These are phyloP conservation scores for Penicillium aurantiogriseum DNA, from an alignment of 2,329 filamentous ascomycete species.

Conservation along the genomic window DNA sequence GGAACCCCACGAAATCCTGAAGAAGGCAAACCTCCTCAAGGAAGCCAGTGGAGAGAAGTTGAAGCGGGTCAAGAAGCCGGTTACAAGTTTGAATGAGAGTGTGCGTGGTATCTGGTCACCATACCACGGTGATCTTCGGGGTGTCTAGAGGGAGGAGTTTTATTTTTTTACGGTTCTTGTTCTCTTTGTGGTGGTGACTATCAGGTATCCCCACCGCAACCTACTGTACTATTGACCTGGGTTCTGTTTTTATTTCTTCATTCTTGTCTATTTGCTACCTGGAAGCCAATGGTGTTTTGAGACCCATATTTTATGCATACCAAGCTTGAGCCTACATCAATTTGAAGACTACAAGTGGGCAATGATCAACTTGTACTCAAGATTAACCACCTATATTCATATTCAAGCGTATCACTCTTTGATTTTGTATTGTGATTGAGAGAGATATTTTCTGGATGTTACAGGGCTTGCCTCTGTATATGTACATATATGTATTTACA, in stretches of 20 bases:
- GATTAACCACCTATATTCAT: background rate
- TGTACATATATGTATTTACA: background rate
- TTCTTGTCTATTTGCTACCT: slow-evolving; percentile 19
- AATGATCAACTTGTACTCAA: background rate
- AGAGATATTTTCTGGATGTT: background rate
- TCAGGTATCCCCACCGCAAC: slow-evolving; percentile 18
- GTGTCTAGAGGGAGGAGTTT: slow-evolving; percentile 40
- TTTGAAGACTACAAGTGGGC: background rate
- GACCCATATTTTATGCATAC: slow-evolving; percentile 24
- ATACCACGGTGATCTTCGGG: slow-evolving; percentile 57
- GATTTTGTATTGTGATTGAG: background rate
- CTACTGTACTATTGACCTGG: slow-evolving; percentile 33
- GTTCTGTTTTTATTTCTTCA: slow-evolving; percentile 17
- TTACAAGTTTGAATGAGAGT: slow-evolving; percentile 62
- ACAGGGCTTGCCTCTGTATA: background rate
- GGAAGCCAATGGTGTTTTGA: slow-evolving; percentile 14
- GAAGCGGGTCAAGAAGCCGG: slow-evolving; percentile 57
- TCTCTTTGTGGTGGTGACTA: slow-evolving; percentile 9
- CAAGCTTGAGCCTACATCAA: slow-evolving; percentile 20
- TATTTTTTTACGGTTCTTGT: slow-evolving; percentile 11
- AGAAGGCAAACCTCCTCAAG: slow-evolving; percentile 63
- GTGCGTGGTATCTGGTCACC: slow-evolving; percentile 66
- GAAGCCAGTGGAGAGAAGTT: slow-evolving; percentile 50
- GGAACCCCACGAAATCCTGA: slow-evolving; percentile 72
- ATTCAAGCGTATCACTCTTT: background rate